Conservation (phyloP, 345 rosid genomes). For the Populus simonii region DNA sequence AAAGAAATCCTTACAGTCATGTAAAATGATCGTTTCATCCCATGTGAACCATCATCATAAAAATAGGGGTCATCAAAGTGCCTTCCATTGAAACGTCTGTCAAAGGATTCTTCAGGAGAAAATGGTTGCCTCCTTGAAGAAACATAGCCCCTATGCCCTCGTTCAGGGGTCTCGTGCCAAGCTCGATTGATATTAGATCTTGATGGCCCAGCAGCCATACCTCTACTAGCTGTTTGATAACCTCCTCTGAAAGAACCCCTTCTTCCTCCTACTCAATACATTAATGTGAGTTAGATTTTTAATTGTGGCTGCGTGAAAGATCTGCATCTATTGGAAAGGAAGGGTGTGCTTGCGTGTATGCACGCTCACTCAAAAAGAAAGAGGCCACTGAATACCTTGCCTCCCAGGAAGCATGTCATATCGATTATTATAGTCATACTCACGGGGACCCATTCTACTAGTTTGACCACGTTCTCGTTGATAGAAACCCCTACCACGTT, state of each 20-base stretch:
- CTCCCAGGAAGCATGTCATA: slow-evolving; percentile 34
- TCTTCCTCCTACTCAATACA: slow-evolving; percentile 36
- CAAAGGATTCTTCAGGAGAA: slow-evolving; percentile 41
- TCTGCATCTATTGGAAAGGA: background rate
- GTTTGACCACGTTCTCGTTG: slow-evolving; percentile 35
- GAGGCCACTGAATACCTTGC: slow-evolving; percentile 36
- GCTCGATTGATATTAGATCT: slow-evolving; percentile 37
- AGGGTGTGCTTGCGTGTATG: background rate
- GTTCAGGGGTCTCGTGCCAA: slow-evolving; percentile 40
- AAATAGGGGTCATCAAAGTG: slow-evolving; percentile 43
- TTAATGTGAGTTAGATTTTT: slow-evolving; percentile 13
- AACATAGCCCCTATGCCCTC: slow-evolving; percentile 31
- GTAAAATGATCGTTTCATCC: slow-evolving; percentile 50
- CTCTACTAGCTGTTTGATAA: slow-evolving; percentile 34
- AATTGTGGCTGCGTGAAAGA: background rate
- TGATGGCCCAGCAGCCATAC: slow-evolving; percentile 31
- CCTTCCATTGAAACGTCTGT: slow-evolving; percentile 37
- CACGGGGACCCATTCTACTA: slow-evolving; percentile 36
- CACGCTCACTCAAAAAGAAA: background rate
- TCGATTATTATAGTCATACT: slow-evolving; percentile 28
- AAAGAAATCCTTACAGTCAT: slow-evolving; percentile 29
- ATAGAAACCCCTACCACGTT: slow-evolving; percentile 37
- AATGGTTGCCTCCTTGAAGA: slow-evolving; percentile 43
- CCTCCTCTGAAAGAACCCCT: slow-evolving; percentile 46
- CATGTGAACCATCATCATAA: slow-evolving; percentile 39